These are phyloP conservation scores for Gynandropsis gynandra DNA, from an alignment of 345 rosid species.

Conservation along the genomic window DNA sequence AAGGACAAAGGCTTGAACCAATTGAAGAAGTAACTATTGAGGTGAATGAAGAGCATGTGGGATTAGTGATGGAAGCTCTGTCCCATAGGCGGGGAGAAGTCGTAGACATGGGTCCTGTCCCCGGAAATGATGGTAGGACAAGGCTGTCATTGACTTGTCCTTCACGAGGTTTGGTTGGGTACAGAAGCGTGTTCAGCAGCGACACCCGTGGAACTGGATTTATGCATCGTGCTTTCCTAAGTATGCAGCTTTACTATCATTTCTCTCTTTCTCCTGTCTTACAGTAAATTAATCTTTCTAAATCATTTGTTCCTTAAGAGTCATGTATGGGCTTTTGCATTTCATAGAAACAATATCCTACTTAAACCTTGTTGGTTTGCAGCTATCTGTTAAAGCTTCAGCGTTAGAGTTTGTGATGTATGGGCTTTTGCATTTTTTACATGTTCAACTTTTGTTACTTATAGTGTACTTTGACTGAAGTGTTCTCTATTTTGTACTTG, in stretches of 20 bases:
- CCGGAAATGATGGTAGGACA: slow-evolving; percentile 83
- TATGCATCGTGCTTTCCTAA: slow-evolving; percentile 95
- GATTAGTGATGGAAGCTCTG: slow-evolving; percentile 86
- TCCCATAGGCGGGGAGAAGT: slow-evolving; percentile 88
- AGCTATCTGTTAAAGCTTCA: too few species aligned
- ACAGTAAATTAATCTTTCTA: slow-evolving; percentile 5
- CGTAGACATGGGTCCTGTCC: slow-evolving; percentile 89
- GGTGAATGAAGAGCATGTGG: slow-evolving; percentile 95
- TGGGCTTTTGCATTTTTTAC: too few species aligned
- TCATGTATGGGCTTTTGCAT: too few species aligned
- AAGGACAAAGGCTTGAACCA: slow-evolving; percentile 71
- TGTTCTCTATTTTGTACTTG: slow-evolving; percentile 15
- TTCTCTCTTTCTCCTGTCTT: neutral
- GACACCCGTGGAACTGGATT: slow-evolving; percentile 97
- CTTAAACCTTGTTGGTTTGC: too few species aligned
- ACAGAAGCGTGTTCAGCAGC: slow-evolving; percentile 97
- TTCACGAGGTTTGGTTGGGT: slow-evolving; percentile 97
- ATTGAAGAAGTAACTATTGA: slow-evolving; percentile 93
- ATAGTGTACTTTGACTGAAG: slow-evolving; percentile 3
- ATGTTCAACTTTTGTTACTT: neutral
- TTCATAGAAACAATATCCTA: too few species aligned
- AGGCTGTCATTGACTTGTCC: slow-evolving; percentile 87
- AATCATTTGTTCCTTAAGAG: neutral
- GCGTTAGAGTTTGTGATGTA: too few species aligned
- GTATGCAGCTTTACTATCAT: slow-evolving; percentile 39